Conservation (phyloP, 1,139 yeast genomes). For the Saccharomyces pastorianus region DNA sequence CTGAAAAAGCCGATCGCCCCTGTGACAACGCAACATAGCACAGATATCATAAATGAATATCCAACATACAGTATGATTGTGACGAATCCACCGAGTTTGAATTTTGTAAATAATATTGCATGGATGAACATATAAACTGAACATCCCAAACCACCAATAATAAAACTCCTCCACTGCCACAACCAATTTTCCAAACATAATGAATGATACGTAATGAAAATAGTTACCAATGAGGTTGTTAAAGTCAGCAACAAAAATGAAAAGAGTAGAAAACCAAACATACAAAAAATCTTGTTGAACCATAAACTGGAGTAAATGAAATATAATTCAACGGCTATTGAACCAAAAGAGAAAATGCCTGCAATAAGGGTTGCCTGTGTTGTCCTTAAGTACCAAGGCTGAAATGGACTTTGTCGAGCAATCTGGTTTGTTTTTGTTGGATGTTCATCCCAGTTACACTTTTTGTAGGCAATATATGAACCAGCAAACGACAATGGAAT, state of each 20-base stretch:
- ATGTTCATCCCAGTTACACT: slow-evolving; percentile 39
- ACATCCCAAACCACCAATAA: slow-evolving; percentile 82
- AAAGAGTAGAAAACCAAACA: slow-evolving; percentile 94
- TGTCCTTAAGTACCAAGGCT: slow-evolving; percentile 74
- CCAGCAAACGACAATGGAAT: slow-evolving; percentile 80
- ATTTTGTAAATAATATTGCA: slow-evolving; percentile 65
- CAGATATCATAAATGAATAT: slow-evolving; percentile 69
- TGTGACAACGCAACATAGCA: slow-evolving; percentile 68
- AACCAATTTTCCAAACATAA: slow-evolving; percentile 86
- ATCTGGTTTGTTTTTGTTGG: slow-evolving; percentile 92
- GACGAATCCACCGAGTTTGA: slow-evolving; percentile 62
- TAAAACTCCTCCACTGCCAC: slow-evolving; percentile 95
- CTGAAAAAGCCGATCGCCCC: slow-evolving; percentile 84
- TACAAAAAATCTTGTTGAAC: slow-evolving; percentile 90
- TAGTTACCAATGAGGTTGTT: slow-evolving; percentile 74
- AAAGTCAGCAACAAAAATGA: slow-evolving; percentile 74
- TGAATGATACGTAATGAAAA: slow-evolving; percentile 74
- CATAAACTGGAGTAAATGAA: slow-evolving; percentile 81
- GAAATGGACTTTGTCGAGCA: slow-evolving; percentile 90
- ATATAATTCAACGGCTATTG: slow-evolving; percentile 90
- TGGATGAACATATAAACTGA: slow-evolving; percentile 77
- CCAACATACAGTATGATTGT: slow-evolving; percentile 77
- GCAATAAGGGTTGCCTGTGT: slow-evolving; percentile 63
- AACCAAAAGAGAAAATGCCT: slow-evolving; percentile 91
- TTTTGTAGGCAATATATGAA: slow-evolving; percentile 66